Percentiles rank a stretch among this genome's conserved stretches.
Conservation (phyloP, 768 basidiomycete genomes). For the Kwoniella dendrophila region DNA sequence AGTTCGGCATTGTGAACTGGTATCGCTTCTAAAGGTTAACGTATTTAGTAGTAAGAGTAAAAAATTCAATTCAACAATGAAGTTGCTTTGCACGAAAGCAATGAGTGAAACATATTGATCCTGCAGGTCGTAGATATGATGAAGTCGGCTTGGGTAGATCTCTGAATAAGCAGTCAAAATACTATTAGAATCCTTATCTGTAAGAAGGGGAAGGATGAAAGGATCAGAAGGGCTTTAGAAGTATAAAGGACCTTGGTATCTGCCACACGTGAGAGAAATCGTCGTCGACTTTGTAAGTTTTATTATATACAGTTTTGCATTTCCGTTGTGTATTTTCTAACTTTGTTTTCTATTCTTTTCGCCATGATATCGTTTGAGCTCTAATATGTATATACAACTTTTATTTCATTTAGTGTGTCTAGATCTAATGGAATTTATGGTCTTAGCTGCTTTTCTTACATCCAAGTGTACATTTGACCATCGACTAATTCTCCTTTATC, state of each 20-base stretch:
- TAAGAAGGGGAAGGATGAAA: neutral
- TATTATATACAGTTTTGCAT: too few species aligned
- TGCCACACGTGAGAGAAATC: too few species aligned
- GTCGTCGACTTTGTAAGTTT: too few species aligned
- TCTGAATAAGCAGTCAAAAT: neutral
- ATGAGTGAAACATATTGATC: neutral
- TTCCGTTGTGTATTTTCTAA: too few species aligned
- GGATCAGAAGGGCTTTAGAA: too few species aligned
- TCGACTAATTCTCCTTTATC: slow-evolving; percentile 30
- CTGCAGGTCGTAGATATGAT: neutral
- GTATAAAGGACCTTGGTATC: too few species aligned
- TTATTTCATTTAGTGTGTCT: too few species aligned
- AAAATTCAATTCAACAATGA: neutral
- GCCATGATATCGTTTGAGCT: too few species aligned
- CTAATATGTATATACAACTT: too few species aligned
- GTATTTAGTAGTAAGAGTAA: neutral
- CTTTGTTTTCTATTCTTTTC: too few species aligned
- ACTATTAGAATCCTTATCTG: neutral
- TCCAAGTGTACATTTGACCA: slow-evolving; percentile 41
- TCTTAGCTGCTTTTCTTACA: slow-evolving; percentile 11
- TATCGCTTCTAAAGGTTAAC: neutral
- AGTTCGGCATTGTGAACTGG: slow-evolving; percentile 27
- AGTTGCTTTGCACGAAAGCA: neutral
- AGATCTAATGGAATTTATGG: too few species aligned
- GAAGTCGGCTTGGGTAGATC: neutral